Evolutionary conservation across 352 stramenopile species (phyloP).

Genomic region (Phytophthora agathidicida): DNA sequence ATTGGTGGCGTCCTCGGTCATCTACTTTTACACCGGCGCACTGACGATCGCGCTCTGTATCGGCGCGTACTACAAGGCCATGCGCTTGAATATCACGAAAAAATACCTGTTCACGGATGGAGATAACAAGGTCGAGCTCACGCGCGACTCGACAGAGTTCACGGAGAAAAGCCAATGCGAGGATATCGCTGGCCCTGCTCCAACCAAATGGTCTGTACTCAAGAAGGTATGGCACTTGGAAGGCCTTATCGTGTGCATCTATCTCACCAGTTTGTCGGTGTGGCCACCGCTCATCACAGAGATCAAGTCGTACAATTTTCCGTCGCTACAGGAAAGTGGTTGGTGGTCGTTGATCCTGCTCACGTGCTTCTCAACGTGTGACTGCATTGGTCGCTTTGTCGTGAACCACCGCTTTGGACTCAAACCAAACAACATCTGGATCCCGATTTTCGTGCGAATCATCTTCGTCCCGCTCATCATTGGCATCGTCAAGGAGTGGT

Average conservation of each 20-base stretch:
- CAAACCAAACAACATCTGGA: conserved; percentile 66
- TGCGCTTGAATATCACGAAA: conserved; percentile 56
- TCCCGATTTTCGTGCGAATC: conserved; percentile 51
- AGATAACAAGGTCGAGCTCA: conserved; percentile 42
- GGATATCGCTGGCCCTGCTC: conserved; percentile 2
- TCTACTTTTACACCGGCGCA: conserved; percentile 86
- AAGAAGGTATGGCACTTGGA: conserved; percentile 69
- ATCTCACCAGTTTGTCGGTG: conserved; percentile 64
- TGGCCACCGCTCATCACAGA: conserved; percentile 82
- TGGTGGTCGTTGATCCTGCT: conserved; percentile 86
- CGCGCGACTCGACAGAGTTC: conserved; percentile 43
- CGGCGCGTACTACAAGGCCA: conserved; percentile 65
- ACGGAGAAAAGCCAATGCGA: conserved; percentile 15
- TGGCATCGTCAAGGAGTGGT: conserved; percentile 62
- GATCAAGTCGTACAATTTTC: conserved; percentile 82
- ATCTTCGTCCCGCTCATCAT: conserved; percentile 68
- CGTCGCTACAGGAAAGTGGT: conserved; percentile 56
- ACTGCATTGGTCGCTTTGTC: conserved; percentile 72
- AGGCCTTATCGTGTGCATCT: conserved; percentile 65
- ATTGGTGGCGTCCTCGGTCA: conserved; percentile 68
- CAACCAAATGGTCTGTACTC: conserved; percentile 66
- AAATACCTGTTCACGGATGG: conserved; percentile 40
- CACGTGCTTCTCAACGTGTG: conserved; percentile 69
- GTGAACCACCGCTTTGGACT: conserved; percentile 62
- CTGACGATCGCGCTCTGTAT: conserved; percentile 81